Evolutionary conservation across 768 basidiomycete species (phyloP).

Genomic region (Auricularia heimuer): DNA sequence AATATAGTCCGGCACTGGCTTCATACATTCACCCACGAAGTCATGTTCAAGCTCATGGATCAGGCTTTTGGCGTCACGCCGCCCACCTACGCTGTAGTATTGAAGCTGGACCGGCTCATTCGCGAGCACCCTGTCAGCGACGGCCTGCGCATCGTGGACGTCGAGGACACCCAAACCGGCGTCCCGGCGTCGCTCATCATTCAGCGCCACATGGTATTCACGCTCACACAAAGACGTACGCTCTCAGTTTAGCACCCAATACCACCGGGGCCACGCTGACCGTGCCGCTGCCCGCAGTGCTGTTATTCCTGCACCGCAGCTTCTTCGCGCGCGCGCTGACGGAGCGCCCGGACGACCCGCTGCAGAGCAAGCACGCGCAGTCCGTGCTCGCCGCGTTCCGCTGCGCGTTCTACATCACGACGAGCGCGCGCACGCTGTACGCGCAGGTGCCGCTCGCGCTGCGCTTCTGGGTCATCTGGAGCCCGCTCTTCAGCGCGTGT

Average conservation of each 20-base stretch:
- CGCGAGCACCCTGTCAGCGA: background rate
- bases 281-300: slow-evolving; percentile 29
- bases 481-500: slow-evolving; percentile 56
- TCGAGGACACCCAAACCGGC: background rate
- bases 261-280: background rate
- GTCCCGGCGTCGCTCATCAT: slow-evolving; percentile 31
- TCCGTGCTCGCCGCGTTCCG: slow-evolving; percentile 61
- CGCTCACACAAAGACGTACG: slow-evolving; percentile 14
- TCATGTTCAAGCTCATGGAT: slow-evolving; percentile 52
- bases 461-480: slow-evolving; percentile 66
- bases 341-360: slow-evolving; percentile 54
- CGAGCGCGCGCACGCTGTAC: slow-evolving; percentile 39
- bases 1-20: slow-evolving; percentile 56
- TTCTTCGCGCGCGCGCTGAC: slow-evolving; percentile 68
- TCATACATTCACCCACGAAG: slow-evolving; percentile 59
- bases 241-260: too few relatives aligned
- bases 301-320: slow-evolving; percentile 64
- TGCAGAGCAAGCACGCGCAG: slow-evolving; percentile 56
- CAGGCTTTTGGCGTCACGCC: slow-evolving; percentile 63
- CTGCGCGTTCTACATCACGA: slow-evolving; percentile 51
- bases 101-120: slow-evolving; percentile 38
- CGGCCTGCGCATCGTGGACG: background rate
- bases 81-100: slow-evolving; percentile 56
- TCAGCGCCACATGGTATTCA: slow-evolving; percentile 58
- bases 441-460: slow-evolving; percentile 46